Base-by-base conservation (phyloP, 768 basidiomycete species). In the Mycena crocata region DNA sequence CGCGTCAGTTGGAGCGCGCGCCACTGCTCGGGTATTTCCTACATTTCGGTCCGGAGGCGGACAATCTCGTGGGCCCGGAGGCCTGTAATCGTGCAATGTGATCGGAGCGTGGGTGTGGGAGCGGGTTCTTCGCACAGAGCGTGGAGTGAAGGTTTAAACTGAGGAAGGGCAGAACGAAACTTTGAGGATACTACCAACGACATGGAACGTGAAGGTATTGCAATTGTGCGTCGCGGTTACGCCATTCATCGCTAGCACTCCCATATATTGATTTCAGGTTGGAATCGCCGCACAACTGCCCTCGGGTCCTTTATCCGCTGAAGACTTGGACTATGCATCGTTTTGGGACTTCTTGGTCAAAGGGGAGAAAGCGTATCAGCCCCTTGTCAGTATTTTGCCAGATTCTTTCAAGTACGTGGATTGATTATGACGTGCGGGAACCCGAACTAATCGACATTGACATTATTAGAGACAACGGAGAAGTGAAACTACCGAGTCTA, bases 241-340 rank as follows among this genome's bases (percentile, higher is more conserved):
- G 28, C 10, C 30, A 28, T 34, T 31, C 46, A 31, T n/a, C 32
- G 30, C 30, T 44, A 14, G 39, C 46, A 14, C 1, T 30, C 28
- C 30, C 10, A 42, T 24, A 23, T 19, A 55, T n/a, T 28, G 24
- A 3, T 19, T 19, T 12, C 12, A 62, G 60, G 32, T 62, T 54
- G 60, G 60, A 45, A 31, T 62, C 31, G 49, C 60, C 12, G 60
- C 50, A 15, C 60, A 61, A 23, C 48, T 61, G 14, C 60, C 60
- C 4, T 50, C 59, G 12, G 60, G 60, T 19, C 2, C 23, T 2
- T 40, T 23, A 12, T 44, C 40, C 12, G 7, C 49, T 1, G 39
- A 34, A 7, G 60, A 62, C 42, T 42, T 62, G 17, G 51, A 62
- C 42, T 62, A 62, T 26, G 17, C 60, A 2, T 24, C 60, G 4